Base-by-base conservation (phyloP, 148 eudicot genomes). In the Nepenthes gracilis region DNA sequence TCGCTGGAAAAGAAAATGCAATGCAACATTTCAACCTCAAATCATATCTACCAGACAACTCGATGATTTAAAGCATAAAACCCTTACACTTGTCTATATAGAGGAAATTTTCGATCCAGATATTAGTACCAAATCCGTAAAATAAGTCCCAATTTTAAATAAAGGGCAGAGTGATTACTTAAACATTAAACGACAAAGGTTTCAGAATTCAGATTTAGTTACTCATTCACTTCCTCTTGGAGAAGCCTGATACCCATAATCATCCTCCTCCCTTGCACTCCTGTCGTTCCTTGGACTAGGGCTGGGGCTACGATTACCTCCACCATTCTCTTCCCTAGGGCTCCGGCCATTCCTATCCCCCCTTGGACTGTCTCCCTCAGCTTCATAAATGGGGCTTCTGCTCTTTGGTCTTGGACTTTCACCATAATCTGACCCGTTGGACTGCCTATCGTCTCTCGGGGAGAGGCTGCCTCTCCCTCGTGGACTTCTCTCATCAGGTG, bases 341-440 rank as follows among this genome's bases (percentile, higher is more conserved):
- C 87, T 80, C 12, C 54, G 70, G 47, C 54, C 74, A 43, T 64
- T 64, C 40, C 69, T 76, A 54, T 61, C 67, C 56, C 69, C 67
- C 56, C 69, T 67, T n/a, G 78, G 81, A 57, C 83, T 74, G 38
- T 61, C 83, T 57, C 67, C 72, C 11, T 70, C 73, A 56, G 36
- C 50, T 4, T 75, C 87, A 35, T 70, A 77, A 36, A 70, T 63
- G 6, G 89, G 87, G 70, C 88, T 86, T 62, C 73, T 55, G 72
- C 84, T 83, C 67, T 67, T 72, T 36, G 64, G 75, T 67, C 73
- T 65, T 5, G 91, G 96, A 64, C 96, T 85, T 36, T 63, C 83
- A 35, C 81, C 81, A 71, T 76, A 74, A 57, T 76, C 81, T 43
- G 77, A 69, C 6, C 78, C 80, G 66, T 74, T 64, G 13, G 80